phyloP scores from a whole-genome alignment of 257 asterid genomes.

The Nicotiana obtusifolia region DNA sequence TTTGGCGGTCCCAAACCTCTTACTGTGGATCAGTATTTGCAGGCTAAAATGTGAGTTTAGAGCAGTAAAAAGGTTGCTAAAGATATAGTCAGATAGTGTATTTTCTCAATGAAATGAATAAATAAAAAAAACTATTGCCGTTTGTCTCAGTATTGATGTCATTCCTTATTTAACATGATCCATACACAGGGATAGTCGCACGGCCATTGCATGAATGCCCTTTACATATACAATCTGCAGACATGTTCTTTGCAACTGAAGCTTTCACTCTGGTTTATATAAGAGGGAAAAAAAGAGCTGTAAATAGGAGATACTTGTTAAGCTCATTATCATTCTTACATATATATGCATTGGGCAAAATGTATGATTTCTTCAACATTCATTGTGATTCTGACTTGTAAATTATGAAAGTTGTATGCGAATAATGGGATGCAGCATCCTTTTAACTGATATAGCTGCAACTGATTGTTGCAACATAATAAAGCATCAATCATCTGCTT shows the following conservation, averaged over 20 bases:
- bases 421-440: neutral
- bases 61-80: neutral
- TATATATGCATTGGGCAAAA: neutral
- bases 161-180: neutral
- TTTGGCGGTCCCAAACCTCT: conserved; percentile 95
- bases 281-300: neutral
- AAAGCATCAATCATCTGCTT: neutral
- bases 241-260: neutral
- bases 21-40: conserved; percentile 74
- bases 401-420: neutral
- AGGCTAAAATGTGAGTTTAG: conserved; percentile 43
- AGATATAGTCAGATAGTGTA: neutral
- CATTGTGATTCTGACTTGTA: neutral
- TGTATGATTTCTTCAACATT: neutral
- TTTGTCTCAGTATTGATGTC: neutral
- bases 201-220: neutral
- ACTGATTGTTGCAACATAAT: too few species aligned
- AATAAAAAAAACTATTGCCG: neutral
- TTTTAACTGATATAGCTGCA: neutral
- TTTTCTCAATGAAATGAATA: neutral
- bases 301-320: conserved; percentile 5
- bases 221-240: neutral
- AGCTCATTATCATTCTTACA: neutral
- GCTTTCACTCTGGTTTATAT: neutral
- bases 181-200: neutral